These are phyloP conservation scores for Calonectria crousiana DNA, from an alignment of 2,329 filamentous ascomycete species.

Conservation along the genomic window DNA sequence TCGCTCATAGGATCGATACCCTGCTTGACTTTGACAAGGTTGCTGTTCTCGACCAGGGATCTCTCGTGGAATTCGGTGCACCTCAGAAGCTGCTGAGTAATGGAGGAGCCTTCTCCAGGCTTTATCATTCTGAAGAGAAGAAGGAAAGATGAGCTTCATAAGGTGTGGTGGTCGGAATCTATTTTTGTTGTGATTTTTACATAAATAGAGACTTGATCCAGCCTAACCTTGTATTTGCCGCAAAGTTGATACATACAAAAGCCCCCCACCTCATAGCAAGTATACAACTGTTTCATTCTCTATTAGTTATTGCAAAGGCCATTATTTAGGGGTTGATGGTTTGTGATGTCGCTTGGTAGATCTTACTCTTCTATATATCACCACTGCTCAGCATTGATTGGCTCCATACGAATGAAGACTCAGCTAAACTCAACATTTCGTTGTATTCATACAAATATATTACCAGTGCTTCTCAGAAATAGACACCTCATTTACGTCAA, in stretches of 20 bases:
- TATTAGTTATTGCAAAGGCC: no score
- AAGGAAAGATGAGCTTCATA: slow-evolving; percentile 10
- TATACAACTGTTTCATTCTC: no score
- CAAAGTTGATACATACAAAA: no score
- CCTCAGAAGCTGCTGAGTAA: slow-evolving; percentile 37
- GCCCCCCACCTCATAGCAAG: no score
- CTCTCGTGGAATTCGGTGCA: slow-evolving; percentile 45
- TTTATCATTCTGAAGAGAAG: slow-evolving; percentile 42
- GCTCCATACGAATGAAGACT: background rate
- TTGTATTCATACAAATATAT: no score
- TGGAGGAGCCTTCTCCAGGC: slow-evolving; percentile 37
- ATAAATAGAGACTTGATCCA: background rate
- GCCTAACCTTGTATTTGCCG: no score
- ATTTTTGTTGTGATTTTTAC: background rate
- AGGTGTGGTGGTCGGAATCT: background rate
- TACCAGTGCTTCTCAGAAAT: slow-evolving; percentile 79
- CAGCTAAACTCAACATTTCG: background rate
- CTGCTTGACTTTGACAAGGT: slow-evolving; percentile 51
- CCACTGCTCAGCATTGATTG: no score
- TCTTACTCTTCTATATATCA: no score
- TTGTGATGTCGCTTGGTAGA: background rate
- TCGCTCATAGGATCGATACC: slow-evolving; percentile 49
- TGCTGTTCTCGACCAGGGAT: slow-evolving; percentile 46
- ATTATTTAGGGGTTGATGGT: background rate
- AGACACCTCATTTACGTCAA: slow-evolving; percentile 75